A percentile compares a stretch with the other conserved stretches of the same genome.
phyloP scores from a whole-genome alignment of 352 stramenopile species.

The Phytophthora pini region DNA sequence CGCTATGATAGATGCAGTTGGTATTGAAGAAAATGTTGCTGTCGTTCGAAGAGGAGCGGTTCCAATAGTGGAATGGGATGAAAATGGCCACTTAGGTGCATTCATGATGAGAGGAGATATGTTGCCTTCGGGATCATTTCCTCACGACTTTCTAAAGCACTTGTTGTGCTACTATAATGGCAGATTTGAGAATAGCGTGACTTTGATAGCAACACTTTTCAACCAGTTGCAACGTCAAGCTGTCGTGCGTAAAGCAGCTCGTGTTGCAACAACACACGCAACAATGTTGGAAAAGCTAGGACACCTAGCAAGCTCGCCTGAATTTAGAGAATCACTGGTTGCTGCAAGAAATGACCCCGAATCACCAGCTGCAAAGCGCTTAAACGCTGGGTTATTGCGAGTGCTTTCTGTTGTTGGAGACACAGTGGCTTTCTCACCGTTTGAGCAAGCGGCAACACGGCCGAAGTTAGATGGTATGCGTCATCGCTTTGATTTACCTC shows the following conservation, averaged over 20 bases:
- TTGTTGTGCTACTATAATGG: background rate
- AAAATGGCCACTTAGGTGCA: background rate
- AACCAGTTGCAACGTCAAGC: background rate
- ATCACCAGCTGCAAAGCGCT: background rate
- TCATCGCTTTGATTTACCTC: background rate
- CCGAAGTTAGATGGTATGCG: background rate
- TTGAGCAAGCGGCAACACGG: background rate
- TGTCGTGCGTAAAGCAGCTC: background rate
- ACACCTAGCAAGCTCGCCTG: background rate
- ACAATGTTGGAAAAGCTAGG: background rate
- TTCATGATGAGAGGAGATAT: conserved; percentile 1
- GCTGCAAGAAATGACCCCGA: background rate
- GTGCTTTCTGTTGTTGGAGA: conserved; percentile 1
- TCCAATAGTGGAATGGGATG: conserved; percentile 1
- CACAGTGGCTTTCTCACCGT: background rate
- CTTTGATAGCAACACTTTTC: background rate
- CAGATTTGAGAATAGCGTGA: background rate
- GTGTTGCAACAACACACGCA: background rate
- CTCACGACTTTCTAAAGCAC: background rate
- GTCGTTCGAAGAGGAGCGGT: background rate
- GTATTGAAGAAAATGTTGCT: background rate
- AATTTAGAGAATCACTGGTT: background rate
- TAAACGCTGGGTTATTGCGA: background rate
- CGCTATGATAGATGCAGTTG: background rate
- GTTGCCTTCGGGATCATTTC: conserved; percentile 2